A percentile compares a stretch with the other conserved stretches of the same genome.
These are phyloP conservation scores for Peniophora sp. DNA, from an alignment of 1,284 basidiomycete genomes.

Conservation along the genomic window DNA sequence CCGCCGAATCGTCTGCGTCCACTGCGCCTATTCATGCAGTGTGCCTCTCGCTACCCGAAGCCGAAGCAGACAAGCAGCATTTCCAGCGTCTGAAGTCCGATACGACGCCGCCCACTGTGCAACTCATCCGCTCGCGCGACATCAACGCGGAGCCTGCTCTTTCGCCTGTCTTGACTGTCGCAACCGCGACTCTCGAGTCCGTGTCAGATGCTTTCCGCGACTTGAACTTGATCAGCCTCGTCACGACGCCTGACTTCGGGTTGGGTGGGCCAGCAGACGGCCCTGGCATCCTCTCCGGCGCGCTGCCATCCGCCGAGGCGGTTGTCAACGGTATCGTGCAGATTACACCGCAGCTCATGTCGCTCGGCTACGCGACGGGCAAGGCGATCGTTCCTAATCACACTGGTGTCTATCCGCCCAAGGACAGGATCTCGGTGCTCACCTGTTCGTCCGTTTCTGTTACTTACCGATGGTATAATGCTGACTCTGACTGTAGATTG, in stretches of 20 bases:
- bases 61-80: slow-evolving; percentile 46
- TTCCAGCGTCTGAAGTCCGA: slow-evolving; percentile 33
- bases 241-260: slow-evolving; percentile 49
- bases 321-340: slow-evolving; percentile 58
- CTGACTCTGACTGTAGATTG: slow-evolving; percentile 42
- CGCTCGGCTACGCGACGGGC: slow-evolving; percentile 69
- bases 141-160: slow-evolving; percentile 2
- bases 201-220: slow-evolving; percentile 43
- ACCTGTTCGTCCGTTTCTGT: slow-evolving; percentile 47
- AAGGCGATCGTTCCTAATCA: slow-evolving; percentile 61
- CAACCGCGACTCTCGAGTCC: slow-evolving; percentile 41
- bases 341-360: slow-evolving; percentile 70
- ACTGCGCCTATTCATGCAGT: slow-evolving; percentile 66
- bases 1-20: slow-evolving; percentile 24
- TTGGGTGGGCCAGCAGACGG: slow-evolving; percentile 49
- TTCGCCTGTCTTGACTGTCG: slow-evolving; percentile 27
- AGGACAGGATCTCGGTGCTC: slow-evolving; percentile 66
- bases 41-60: slow-evolving; percentile 55
- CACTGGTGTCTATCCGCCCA: slow-evolving; percentile 59
- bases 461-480: neutral
- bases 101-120: neutral
- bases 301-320: slow-evolving; percentile 65
- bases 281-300: slow-evolving; percentile 58
- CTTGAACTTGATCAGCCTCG: slow-evolving; percentile 50
- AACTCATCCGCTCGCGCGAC: neutral